phyloP scores from a whole-genome alignment of 192 early-diverging fungal species.

The Rhizophagus sp. region DNA sequence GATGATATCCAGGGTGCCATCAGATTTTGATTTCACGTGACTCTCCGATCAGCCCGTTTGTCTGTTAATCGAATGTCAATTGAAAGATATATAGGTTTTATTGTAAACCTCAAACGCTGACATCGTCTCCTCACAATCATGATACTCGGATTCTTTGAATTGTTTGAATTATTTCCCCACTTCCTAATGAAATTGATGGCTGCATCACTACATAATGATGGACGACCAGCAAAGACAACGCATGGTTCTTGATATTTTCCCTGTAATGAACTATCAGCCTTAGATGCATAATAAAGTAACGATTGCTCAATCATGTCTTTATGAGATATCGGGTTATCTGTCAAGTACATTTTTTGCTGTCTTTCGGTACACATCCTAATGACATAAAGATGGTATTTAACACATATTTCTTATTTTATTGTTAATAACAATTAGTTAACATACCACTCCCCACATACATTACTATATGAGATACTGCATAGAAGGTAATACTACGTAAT shows the following conservation, averaged over 20 bases:
- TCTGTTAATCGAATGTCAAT: slow-evolving; percentile 39
- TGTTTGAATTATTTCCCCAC: too few relatives aligned
- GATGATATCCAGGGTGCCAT: too few relatives aligned
- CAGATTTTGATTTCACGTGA: too few relatives aligned
- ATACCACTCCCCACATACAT: slow-evolving; percentile 78
- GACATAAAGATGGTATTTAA: background rate
- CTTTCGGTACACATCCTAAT: slow-evolving; percentile 36
- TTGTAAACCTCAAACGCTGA: slow-evolving; percentile 37
- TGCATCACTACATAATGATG: too few relatives aligned
- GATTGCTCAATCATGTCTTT: slow-evolving; percentile 49
- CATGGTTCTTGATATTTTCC: slow-evolving; percentile 21
- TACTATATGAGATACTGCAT: slow-evolving; percentile 76
- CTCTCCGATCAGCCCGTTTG: too few relatives aligned
- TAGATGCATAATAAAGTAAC: slow-evolving; percentile 36
- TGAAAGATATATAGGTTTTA: slow-evolving; percentile 24
- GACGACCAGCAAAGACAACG: too few relatives aligned
- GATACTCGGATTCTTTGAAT: too few relatives aligned
- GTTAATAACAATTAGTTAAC: background rate
- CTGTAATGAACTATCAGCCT: slow-evolving; percentile 25
- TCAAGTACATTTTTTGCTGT: slow-evolving; percentile 65
- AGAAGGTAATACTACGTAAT: slow-evolving; percentile 59
- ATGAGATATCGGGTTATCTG: slow-evolving; percentile 53
- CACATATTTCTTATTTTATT: too few relatives aligned
- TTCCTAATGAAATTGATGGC: too few relatives aligned
- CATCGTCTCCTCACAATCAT: too few relatives aligned